Evolutionary conservation across 208 protist species (phyloP), one percentile per base, ranked within the genome.

Genomic region (Trypanosoma brucei): DNA sequence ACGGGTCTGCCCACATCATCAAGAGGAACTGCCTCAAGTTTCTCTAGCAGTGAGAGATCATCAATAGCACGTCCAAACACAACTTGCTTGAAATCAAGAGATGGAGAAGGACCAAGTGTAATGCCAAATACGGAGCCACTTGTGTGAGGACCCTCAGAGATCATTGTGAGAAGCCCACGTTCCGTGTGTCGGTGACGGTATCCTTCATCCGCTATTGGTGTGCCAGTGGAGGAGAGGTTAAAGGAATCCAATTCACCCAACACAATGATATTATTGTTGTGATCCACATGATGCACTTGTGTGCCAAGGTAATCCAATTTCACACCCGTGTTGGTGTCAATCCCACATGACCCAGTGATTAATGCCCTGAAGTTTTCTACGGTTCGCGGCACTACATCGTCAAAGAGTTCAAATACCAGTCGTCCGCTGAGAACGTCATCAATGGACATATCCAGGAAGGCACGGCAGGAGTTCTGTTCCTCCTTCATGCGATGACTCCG

Each of bases 41-140:
- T 87, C 8, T 91, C 86, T 55, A 95, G 59, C 33, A 91, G 45
- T 31, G 62, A 54, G 38, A 88, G 53, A 38, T 92, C 90, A 40
- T 95, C 81, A 37, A 91, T 71, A 40, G 97, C 90, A n/a, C 84
- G 69, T 14, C 97, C 97, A 68, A 98, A 98, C 8, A 97, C 95
- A 31, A 96, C 91, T 65, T 99, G 97, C 55, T 93, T 94, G 62
- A 87, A 93, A 62, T 98, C 95, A 3, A 94, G 70, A 0, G 60
- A 69, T 3, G 86, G 84, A 9, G 78, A 76, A 9, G 84, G 69
- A 8, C 68, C 76, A 0, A 92, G 63, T 6, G 88, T 94, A 64
- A 96, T 84, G 50, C 81, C 70, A 60, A 95, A 95, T 1, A 78
- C 72, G 0, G 80, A 88, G 37, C 78, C 75, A 38, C 78, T 82